These are phyloP conservation scores for Aspergillus sp. DNA, from an alignment of 2,329 filamentous ascomycete species.

Conservation along the genomic window DNA sequence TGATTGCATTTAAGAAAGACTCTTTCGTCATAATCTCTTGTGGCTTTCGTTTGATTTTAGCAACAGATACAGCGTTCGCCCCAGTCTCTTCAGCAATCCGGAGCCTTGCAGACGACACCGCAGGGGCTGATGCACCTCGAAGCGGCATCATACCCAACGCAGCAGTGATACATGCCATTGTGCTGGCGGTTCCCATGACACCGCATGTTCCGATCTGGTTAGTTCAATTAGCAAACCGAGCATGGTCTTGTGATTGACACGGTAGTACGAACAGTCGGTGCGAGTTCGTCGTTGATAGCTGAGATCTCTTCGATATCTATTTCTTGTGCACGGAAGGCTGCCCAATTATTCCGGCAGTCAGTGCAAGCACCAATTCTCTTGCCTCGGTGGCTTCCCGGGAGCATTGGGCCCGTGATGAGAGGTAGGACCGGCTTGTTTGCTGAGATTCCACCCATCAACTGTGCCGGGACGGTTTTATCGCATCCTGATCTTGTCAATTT, in stretches of 20 bases:
- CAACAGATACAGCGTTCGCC: constrained; percentile 41
- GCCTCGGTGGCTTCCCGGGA: constrained; percentile 62
- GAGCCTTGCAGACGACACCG: constrained; percentile 46
- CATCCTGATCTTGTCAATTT: constrained; percentile 45
- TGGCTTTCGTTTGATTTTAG: constrained; percentile 33
- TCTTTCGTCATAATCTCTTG: constrained; percentile 41
- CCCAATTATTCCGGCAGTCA: constrained; percentile 69
- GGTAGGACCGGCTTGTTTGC: constrained; percentile 66
- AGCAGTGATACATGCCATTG: constrained; percentile 50
- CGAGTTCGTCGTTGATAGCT: constrained; percentile 64
- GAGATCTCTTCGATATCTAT: constrained; percentile 67
- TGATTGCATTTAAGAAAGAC: constrained; percentile 49
- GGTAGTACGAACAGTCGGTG: constrained; percentile 53
- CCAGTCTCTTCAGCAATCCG: constrained; percentile 51
- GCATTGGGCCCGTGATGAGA: constrained; percentile 66
- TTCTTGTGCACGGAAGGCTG: constrained; percentile 56
- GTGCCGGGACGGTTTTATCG: constrained; percentile 67
- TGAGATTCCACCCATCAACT: constrained; percentile 68
- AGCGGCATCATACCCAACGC: constrained; percentile 50
- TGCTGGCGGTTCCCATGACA: constrained; percentile 54
- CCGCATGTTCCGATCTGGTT: constrained; percentile 45
- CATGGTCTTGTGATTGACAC: background rate
- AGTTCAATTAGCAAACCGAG: constrained; percentile 1
- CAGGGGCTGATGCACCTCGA: constrained; percentile 47
- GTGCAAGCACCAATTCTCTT: constrained; percentile 65